Evolutionary conservation across 108 stramenopile genomes (phyloP).

Genomic region (Cyclotella choctawhatcheeana): DNA sequence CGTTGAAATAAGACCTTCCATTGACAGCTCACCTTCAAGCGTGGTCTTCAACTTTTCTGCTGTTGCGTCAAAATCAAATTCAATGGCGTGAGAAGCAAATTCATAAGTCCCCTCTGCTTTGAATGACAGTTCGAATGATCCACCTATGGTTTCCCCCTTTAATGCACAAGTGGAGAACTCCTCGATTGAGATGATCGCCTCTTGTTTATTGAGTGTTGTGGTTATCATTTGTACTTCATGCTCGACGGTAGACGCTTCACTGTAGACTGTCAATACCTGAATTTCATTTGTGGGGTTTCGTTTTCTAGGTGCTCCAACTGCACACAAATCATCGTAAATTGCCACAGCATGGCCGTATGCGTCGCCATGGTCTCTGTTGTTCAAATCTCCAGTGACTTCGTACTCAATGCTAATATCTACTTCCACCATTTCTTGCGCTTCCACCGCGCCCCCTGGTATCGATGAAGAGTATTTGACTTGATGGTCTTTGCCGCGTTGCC

Average conservation of each 20-base stretch:
- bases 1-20: slow-evolving; percentile 52
- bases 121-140: slow-evolving; percentile 48
- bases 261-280: slow-evolving; percentile 60
- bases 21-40: slow-evolving; percentile 52
- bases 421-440: slow-evolving; percentile 24
- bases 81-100: slow-evolving; percentile 33
- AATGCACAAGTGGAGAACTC: slow-evolving; percentile 61
- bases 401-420: slow-evolving; percentile 56
- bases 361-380: slow-evolving; percentile 52
- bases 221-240: slow-evolving; percentile 54
- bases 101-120: slow-evolving; percentile 18
- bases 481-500: slow-evolving; percentile 63
- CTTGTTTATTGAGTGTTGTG: slow-evolving; percentile 38
- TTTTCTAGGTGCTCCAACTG: slow-evolving; percentile 63
- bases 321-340: slow-evolving; percentile 29
- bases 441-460: slow-evolving; percentile 8
- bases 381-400: slow-evolving; percentile 52
- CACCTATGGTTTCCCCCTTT: slow-evolving; percentile 52
- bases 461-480: slow-evolving; percentile 54
- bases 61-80: slow-evolving; percentile 38
- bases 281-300: slow-evolving; percentile 49
- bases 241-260: slow-evolving; percentile 30
- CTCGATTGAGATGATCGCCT: slow-evolving; percentile 51
- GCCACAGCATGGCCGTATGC: slow-evolving; percentile 43
- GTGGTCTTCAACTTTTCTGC: slow-evolving; percentile 51